phyloP scores from a whole-genome alignment of 1,284 basidiomycete species.

The Ganoderma meredithae region DNA sequence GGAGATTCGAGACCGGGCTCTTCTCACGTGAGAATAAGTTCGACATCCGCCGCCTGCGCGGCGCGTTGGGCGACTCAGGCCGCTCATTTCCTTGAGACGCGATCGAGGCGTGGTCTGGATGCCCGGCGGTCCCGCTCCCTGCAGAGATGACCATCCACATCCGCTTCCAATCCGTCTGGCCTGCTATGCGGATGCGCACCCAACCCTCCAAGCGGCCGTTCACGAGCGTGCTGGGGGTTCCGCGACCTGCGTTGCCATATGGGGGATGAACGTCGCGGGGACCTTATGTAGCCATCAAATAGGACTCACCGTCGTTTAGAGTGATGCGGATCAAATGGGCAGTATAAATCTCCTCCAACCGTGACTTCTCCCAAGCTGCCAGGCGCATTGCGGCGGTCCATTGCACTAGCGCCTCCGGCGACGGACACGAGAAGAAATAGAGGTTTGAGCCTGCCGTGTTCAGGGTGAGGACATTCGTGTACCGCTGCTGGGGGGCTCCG shows the following conservation, averaged over 20 bases:
- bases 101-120: conserved; percentile 45
- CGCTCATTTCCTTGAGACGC: conserved; percentile 33
- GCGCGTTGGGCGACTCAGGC: conserved; percentile 36
- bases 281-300: neutral
- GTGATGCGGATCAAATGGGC: conserved; percentile 89
- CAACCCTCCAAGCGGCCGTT: conserved; percentile 90
- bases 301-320: conserved; percentile 53
- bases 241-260: conserved; percentile 57
- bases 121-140: conserved; percentile 26
- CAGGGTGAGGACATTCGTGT: conserved; percentile 86
- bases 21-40: conserved; percentile 64
- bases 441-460: conserved; percentile 96
- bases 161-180: conserved; percentile 95
- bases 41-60: conserved; percentile 73
- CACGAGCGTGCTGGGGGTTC: conserved; percentile 69
- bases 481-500: conserved; percentile 59
- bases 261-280: conserved; percentile 1
- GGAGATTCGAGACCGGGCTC: conserved; percentile 34
- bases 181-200: conserved; percentile 91
- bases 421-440: conserved; percentile 87
- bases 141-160: conserved; percentile 83
- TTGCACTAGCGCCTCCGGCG: conserved; percentile 73
- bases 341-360: conserved; percentile 97
- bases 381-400: conserved; percentile 95
- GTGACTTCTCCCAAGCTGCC: conserved; percentile 94